phyloP scores from a whole-genome alignment of 805 yeast genomes.

The Kodamaea hsintzibuensis region DNA sequence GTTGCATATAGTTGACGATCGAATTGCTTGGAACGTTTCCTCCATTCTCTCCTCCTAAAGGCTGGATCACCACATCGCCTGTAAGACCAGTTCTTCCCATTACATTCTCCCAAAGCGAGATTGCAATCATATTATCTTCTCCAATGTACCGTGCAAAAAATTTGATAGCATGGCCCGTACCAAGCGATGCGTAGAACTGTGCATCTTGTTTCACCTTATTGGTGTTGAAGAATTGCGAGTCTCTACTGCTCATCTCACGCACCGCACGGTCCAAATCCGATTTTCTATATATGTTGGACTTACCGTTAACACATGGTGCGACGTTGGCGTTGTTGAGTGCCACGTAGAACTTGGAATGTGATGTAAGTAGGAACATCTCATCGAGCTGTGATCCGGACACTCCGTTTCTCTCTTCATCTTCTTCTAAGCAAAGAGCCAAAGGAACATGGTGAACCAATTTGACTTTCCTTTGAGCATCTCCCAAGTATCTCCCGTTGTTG shows the following conservation, averaged over 20 bases:
- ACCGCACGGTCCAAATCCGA: constrained; percentile 66
- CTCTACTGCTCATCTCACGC: constrained; percentile 28
- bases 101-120: constrained; percentile 73
- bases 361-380: constrained; percentile 80
- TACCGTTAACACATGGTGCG: constrained; percentile 92
- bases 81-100: constrained; percentile 73
- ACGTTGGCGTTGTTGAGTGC: constrained; percentile 70
- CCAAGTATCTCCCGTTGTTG: constrained; percentile 48
- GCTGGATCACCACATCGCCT: constrained; percentile 78
- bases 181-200: constrained; percentile 22
- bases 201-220: constrained; percentile 33
- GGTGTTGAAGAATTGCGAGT: constrained; percentile 34
- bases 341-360: constrained; percentile 84
- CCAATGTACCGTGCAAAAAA: constrained; percentile 82
- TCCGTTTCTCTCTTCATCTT: constrained; percentile 1
- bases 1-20: constrained; percentile 55
- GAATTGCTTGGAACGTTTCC: constrained; percentile 29
- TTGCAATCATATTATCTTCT: constrained; percentile 91
- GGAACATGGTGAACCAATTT: constrained; percentile 84
- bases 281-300: constrained; percentile 73
- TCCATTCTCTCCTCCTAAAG: constrained; percentile 43
- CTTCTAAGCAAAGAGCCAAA: constrained; percentile 48
- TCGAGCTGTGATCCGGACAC: constrained; percentile 67
- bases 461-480: constrained; percentile 40
- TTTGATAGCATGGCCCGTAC: constrained; percentile 55